Conservation (phyloP, 1,284 basidiomycete species). For the Heterobasidion irregulare region DNA sequence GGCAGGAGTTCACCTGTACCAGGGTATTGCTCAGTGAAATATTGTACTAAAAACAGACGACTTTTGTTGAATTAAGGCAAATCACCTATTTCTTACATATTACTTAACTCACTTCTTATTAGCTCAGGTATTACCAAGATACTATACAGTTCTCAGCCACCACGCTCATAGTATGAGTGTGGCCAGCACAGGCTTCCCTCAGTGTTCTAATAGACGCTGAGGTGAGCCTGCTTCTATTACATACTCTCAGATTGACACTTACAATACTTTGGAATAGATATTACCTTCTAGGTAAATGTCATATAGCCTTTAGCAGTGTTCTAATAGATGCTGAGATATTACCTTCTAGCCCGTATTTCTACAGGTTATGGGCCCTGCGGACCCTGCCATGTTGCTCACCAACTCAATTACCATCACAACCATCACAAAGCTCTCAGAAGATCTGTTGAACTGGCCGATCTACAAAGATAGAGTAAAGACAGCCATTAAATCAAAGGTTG, state of each 20-base stretch:
- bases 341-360: not conserved
- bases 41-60: too few species aligned
- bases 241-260: not conserved
- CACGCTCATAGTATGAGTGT: not conserved
- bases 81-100: not conserved
- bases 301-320: not conserved
- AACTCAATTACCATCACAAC: not conserved
- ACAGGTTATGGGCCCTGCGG: not conserved
- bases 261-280: not conserved
- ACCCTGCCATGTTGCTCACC: not conserved
- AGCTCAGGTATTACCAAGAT: not conserved
- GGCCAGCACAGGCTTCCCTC: not conserved
- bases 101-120: not conserved
- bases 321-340: not conserved
- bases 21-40: too few species aligned
- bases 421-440: not conserved
- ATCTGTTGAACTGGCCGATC: not conserved
- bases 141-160: not conserved
- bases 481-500: not conserved
- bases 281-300: not conserved
- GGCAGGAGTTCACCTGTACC: too few species aligned
- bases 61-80: not conserved
- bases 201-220: too few species aligned
- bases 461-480: not conserved
- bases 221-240: not conserved